Evolutionary conservation across 306 rosid species (phyloP), one percentile per base, ranked within the genome.

Genomic region (Inga leiocalycina): DNA sequence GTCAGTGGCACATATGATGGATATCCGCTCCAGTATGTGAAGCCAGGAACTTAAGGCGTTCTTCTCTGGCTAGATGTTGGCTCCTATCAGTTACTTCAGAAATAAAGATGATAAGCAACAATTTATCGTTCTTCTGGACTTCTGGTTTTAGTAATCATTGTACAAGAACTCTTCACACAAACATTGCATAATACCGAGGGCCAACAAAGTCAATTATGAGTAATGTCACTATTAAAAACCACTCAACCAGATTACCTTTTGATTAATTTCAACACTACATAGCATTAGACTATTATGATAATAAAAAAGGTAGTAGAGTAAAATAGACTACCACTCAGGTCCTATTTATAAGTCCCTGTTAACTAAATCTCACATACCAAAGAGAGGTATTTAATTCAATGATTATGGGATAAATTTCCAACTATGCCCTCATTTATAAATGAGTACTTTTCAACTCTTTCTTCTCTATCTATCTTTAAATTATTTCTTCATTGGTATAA

Each of bases 231-330:
- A 35, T 9, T 37, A 67, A 67, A 20, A 37, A 35, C 12, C 72
- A 67, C 24, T 35, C 24, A 67, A 67, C 24, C 46, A 67, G 46
- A 67, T 67, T 67, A 67, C 72, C 24, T 67, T 66, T 67, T 67
- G 19, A 67, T 16, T 35, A 15, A 35, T 67, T 67, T 67, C 72
- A 67, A 37, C 5, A 35, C 2, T 67, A 67, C 14, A 8, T 67
- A 67, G 45, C 46, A 34, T 16, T 64, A 64, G 22, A 67, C 34
- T 14, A 16, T 49, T 10, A 49, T 3, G 17, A 49, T 49, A 49
- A 49, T 49, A 49, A 49, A 49, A 14, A 14, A 49, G 8, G 43
- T 1, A 39, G 43, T 39, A 39, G 8, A 39, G 43, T 39, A 39
- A 39, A 39, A 39, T 39, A 49, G 19, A 49, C 20, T 13, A 12